Evolutionary conservation across 78 protist species (phyloP).

Genomic region (Monosiga brevicollis): DNA sequence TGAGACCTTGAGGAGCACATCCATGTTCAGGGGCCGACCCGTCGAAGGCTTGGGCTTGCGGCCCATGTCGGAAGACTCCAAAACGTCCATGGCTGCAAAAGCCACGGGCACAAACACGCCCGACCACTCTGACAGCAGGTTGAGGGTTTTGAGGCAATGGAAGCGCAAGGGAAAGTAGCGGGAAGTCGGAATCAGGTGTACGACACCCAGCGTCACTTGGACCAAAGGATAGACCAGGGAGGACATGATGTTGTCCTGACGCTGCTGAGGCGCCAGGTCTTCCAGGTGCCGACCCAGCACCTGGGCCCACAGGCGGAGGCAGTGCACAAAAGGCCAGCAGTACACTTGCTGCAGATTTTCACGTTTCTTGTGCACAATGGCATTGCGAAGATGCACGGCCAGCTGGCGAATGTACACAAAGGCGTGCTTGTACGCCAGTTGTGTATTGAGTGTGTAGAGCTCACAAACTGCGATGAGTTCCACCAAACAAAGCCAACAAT

Average conservation of each 20-base stretch:
- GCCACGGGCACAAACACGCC: constrained; percentile 34
- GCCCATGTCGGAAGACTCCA: neutral
- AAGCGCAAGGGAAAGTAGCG: constrained; percentile 62
- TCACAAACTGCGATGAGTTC: neutral
- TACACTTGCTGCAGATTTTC: constrained; percentile 32
- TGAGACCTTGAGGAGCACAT: constrained; percentile 15
- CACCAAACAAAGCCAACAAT: neutral
- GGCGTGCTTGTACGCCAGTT: constrained; percentile 63
- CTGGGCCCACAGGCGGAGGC: constrained; percentile 61
- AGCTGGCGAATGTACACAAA: constrained; percentile 85
- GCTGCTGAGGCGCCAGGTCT: neutral
- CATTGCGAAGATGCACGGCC: constrained; percentile 73
- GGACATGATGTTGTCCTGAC: constrained; percentile 14
- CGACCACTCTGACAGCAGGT: constrained; percentile 23
- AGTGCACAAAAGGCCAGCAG: constrained; percentile 78
- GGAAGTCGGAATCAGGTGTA: constrained; percentile 12
- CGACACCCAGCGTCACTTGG: neutral
- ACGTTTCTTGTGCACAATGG: constrained; percentile 19
- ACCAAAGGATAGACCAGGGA: constrained; percentile 48
- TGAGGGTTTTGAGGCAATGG: constrained; percentile 27
- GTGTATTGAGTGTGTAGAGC: constrained; percentile 41
- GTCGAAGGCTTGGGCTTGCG: neutral
- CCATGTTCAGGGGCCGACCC: constrained; percentile 20
- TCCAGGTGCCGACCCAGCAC: constrained; percentile 27
- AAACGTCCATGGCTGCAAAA: constrained; percentile 32